A percentile compares a stretch with the other conserved stretches of the same genome.
Evolutionary conservation across 495 filamentous ascomycete genomes (phyloP).

Genomic region (Parmelia sp.): DNA sequence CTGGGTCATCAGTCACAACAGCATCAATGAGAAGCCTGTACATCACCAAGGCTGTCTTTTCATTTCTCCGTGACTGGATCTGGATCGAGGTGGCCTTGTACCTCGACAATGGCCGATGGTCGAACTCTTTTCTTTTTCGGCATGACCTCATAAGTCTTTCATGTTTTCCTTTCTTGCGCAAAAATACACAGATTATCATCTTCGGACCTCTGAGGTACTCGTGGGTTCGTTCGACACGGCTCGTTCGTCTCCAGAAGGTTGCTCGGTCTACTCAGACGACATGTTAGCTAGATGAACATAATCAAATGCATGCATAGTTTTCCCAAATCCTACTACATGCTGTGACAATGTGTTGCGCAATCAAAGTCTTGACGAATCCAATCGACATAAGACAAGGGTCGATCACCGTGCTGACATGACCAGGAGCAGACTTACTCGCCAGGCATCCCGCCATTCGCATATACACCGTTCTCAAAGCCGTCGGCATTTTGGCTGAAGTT

Average conservation of each 20-base stretch:
- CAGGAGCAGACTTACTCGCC: neutral
- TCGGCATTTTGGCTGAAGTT: too few species aligned
- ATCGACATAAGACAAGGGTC: neutral
- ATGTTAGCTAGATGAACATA: neutral
- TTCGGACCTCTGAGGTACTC: neutral
- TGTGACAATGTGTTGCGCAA: neutral
- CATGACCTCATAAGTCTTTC: neutral
- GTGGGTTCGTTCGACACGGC: neutral
- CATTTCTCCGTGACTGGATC: neutral
- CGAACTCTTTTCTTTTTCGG: neutral
- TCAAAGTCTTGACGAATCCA: neutral
- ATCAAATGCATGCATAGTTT: conserved; percentile 1
- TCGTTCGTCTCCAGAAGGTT: neutral
- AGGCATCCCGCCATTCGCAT: too few species aligned
- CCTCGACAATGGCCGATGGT: neutral
- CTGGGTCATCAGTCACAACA: too few species aligned
- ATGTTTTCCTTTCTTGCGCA: neutral
- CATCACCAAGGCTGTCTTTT: neutral
- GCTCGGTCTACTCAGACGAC: neutral
- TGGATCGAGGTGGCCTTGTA: neutral
- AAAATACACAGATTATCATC: neutral
- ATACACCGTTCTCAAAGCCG: too few species aligned
- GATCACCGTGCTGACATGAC: neutral
- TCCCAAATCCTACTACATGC: neutral
- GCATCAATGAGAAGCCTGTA: neutral